Conservation (phyloP, 1,284 basidiomycete genomes). For the Rhodotorula sp. region DNA sequence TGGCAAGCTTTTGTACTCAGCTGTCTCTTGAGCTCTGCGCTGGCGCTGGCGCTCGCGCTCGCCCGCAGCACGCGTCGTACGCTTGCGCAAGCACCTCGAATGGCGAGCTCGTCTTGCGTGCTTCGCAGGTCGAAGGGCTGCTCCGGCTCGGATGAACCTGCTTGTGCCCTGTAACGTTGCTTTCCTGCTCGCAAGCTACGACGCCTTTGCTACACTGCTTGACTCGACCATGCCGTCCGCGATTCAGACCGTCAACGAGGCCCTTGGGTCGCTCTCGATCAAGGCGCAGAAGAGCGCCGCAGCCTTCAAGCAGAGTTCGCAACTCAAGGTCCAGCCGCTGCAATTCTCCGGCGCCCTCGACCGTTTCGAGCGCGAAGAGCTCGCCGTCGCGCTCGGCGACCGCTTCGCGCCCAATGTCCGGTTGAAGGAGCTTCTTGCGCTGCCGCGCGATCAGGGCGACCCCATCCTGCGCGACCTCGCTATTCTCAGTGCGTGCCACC, state of each 20-base stretch:
- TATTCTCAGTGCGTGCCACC: conserved; percentile 30
- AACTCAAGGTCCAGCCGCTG: conserved; percentile 19
- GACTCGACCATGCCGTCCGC: not conserved
- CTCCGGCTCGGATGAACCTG: too few relatives aligned
- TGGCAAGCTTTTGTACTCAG: too few relatives aligned
- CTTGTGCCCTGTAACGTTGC: not conserved
- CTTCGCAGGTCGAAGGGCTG: too few relatives aligned
- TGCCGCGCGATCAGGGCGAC: conserved; percentile 30
- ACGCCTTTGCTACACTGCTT: not conserved
- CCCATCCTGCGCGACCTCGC: conserved; percentile 28
- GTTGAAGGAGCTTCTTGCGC: conserved; percentile 25
- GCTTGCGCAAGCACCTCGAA: too few relatives aligned
- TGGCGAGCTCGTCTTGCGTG: too few relatives aligned
- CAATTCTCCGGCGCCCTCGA: conserved; percentile 12
- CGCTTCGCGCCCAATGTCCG: conserved; percentile 22
- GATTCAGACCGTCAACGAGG: not conserved
- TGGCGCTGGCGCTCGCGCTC: too few relatives aligned
- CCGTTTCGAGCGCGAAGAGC: conserved; percentile 11
- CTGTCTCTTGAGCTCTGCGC: too few relatives aligned
- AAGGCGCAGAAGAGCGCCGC: not conserved
- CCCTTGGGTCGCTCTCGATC: conserved; percentile 13
- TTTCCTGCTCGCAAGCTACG: not conserved
- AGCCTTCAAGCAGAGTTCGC: not conserved
- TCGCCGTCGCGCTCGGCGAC: conserved; percentile 20
- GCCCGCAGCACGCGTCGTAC: too few relatives aligned